These are phyloP conservation scores for Hypomontagnella monticulosa DNA, from an alignment of 495 filamentous ascomycete genomes.

Conservation along the genomic window DNA sequence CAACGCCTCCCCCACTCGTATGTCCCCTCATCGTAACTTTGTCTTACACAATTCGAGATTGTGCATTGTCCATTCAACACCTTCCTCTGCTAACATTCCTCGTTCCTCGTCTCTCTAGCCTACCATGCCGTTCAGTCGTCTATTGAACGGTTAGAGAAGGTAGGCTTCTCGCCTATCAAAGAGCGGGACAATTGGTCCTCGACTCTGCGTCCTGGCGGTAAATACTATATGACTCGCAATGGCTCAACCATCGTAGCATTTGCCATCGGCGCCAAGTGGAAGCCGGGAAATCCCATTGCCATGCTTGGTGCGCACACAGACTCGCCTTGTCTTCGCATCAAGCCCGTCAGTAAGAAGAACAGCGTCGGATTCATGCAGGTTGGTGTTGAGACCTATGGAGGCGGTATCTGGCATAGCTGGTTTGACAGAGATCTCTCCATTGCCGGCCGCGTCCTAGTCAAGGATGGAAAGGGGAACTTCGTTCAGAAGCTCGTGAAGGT, in stretches of 20 bases:
- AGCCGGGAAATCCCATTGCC: constrained; percentile 90
- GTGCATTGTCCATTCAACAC: no score
- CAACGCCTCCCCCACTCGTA: constrained; percentile 95
- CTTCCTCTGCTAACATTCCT: constrained; percentile 30
- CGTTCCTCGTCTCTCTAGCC: constrained; percentile 64
- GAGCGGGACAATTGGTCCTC: constrained; percentile 91
- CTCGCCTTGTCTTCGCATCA: constrained; percentile 88
- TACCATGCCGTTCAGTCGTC: constrained; percentile 91
- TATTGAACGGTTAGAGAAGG: constrained; percentile 75
- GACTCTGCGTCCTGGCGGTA: constrained; percentile 83
- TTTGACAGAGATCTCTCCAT: constrained; percentile 95
- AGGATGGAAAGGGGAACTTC: constrained; percentile 75
- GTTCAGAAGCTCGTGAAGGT: constrained; percentile 89
- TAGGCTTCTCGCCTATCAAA: constrained; percentile 88
- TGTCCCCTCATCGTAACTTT: constrained; percentile 35
- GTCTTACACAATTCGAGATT: background rate
- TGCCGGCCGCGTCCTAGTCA: constrained; percentile 88
- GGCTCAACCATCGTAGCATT: constrained; percentile 94
- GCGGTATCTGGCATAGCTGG: constrained; percentile 85
- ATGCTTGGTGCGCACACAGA: constrained; percentile 99
- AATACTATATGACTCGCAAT: constrained; percentile 96
- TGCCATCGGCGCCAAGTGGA: constrained; percentile 91
- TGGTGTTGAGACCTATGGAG: constrained; percentile 95
- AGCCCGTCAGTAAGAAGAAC: constrained; percentile 89
- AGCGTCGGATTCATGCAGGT: constrained; percentile 91